A percentile compares a stretch with the other conserved stretches of the same genome.
These are phyloP conservation scores for Effrenium voratum DNA, from an alignment of 73 alveolate species.

Conservation along the genomic window DNA sequence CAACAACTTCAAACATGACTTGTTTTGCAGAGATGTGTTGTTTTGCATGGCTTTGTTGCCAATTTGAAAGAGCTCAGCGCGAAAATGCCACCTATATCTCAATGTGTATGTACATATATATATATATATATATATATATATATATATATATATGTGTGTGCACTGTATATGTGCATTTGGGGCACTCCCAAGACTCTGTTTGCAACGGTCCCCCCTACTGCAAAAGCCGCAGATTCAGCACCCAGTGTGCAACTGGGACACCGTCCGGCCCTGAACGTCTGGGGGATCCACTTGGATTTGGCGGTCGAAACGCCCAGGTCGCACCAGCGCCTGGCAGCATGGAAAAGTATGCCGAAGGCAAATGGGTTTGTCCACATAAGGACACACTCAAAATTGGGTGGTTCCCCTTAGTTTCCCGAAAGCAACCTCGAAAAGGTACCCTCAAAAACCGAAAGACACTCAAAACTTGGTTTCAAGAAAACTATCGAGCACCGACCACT, in stretches of 20 bases:
- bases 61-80: slow-evolving; percentile 96
- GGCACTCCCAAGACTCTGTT: neutral
- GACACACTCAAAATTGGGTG: too few relatives aligned
- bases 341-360: neutral
- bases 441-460: neutral
- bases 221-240: neutral
- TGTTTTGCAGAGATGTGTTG: too few relatives aligned
- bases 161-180: neutral
- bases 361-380: neutral
- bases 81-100: neutral
- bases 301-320: slow-evolving; percentile 96
- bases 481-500: too few relatives aligned
- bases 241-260: slow-evolving; percentile 95
- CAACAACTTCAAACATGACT: too few relatives aligned
- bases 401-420: too few relatives aligned
- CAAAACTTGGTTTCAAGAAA: too few relatives aligned
- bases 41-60: too few relatives aligned
- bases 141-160: too few relatives aligned
- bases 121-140: neutral
- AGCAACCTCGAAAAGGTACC: slow-evolving; percentile 48
- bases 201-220: neutral
- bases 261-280: slow-evolving; percentile 98
- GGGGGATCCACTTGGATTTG: slow-evolving; percentile 98
- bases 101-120: neutral
- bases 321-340: slow-evolving; percentile 95